These are phyloP conservation scores for Clavaria fumosa DNA, from an alignment of 768 basidiomycete species.

Conservation along the genomic window DNA sequence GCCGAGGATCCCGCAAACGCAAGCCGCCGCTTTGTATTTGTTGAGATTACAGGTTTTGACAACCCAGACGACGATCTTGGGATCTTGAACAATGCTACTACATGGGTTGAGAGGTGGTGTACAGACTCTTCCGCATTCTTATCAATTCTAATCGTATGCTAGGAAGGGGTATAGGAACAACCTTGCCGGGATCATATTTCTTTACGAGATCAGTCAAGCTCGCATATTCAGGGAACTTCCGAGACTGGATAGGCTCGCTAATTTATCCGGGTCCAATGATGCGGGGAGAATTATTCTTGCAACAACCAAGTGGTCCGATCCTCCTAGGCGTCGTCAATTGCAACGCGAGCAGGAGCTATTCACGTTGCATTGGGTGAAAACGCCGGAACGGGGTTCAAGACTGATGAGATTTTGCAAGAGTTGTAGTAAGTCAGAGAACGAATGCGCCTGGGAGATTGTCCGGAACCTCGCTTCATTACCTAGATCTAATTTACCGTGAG, in stretches of 20 bases:
- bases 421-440: no score
- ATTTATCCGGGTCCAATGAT: conserved; percentile 30
- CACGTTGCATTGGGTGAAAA: conserved; percentile 27
- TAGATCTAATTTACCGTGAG: no score
- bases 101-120: conserved; percentile 16
- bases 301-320: conserved; percentile 33
- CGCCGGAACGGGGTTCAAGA: conserved; percentile 24
- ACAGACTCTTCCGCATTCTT: not conserved
- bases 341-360: conserved; percentile 23
- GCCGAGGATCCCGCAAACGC: conserved; percentile 10
- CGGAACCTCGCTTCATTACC: no score
- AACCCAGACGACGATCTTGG: conserved; percentile 14
- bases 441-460: no score
- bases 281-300: conserved; percentile 30
- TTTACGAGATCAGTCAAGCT: conserved; percentile 28
- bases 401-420: conserved; percentile 26
- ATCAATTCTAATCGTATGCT: no score
- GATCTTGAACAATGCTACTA: conserved; percentile 15
- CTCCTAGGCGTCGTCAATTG: conserved; percentile 18
- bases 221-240: conserved; percentile 25
- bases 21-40: conserved; percentile 12
- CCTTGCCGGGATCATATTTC: conserved; percentile 26
- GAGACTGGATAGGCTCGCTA: conserved; percentile 31
- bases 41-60: conserved; percentile 18
- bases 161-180: conserved; percentile 18